Evolutionary conservation across 495 filamentous ascomycete species (phyloP).

Genomic region (Penicillium silybi): DNA sequence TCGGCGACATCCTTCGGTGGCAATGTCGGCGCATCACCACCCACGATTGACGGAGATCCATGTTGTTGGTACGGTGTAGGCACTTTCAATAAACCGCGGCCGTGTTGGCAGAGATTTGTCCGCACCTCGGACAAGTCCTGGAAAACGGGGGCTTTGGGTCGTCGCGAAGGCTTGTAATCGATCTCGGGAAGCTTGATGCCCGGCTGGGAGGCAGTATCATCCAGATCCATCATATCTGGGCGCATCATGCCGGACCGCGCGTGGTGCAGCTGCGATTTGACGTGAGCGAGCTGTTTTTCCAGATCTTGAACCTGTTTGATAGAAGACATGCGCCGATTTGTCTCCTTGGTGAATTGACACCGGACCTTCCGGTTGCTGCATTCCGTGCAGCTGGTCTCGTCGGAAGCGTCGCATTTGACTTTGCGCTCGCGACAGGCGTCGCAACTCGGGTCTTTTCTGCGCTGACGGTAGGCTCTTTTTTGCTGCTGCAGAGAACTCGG

Average conservation of each 20-base stretch:
- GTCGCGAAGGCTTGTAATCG: constrained; percentile 57
- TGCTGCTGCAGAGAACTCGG: constrained; percentile 58
- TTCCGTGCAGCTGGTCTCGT: constrained; percentile 92
- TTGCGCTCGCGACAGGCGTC: constrained; percentile 97
- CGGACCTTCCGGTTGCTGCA: constrained; percentile 92
- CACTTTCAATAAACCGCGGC: constrained; percentile 75
- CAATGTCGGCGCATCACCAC: constrained; percentile 57
- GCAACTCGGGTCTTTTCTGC: constrained; percentile 95
- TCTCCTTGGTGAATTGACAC: constrained; percentile 99
- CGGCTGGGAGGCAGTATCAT: constrained; percentile 53
- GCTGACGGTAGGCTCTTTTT: constrained; percentile 90
- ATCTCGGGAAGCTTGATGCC: constrained; percentile 69
- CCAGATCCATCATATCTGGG: constrained; percentile 55
- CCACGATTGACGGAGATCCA: constrained; percentile 47
- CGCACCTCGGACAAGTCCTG: constrained; percentile 71
- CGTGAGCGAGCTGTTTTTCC: constrained; percentile 78
- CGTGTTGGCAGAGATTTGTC: constrained; percentile 67
- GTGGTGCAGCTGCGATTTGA: constrained; percentile 69
- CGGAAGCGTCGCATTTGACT: constrained; percentile 98
- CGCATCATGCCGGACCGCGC: constrained; percentile 51
- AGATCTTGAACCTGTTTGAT: constrained; percentile 99
- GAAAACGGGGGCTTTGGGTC: constrained; percentile 53
- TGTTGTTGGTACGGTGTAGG: constrained; percentile 66
- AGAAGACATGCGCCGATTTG: constrained; percentile 96
- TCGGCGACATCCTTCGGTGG: constrained; percentile 71